Evolutionary conservation across 1,139 yeast genomes (phyloP).

Genomic region (Geotrichum phurueaensis): DNA sequence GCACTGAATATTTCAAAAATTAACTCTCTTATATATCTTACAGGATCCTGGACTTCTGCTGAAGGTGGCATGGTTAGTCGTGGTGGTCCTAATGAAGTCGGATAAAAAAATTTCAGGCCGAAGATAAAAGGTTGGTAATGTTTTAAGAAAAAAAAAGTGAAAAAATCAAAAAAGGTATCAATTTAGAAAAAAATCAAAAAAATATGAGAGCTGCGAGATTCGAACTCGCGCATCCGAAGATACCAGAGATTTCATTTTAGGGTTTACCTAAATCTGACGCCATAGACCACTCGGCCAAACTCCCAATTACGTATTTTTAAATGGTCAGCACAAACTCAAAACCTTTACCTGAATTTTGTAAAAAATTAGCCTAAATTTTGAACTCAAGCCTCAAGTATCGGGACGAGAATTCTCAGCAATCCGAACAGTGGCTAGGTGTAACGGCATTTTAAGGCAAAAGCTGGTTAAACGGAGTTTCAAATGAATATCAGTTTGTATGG

Average conservation of each 20-base stretch:
- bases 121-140: conserved; percentile 3
- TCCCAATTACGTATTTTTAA: conserved; percentile 22
- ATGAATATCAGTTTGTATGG: no score
- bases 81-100: not conserved
- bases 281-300: conserved; percentile 44
- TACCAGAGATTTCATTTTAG: conserved; percentile 36
- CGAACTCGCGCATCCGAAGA: conserved; percentile 44
- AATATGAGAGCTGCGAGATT: conserved; percentile 40
- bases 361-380: no score
- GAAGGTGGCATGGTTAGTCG: conserved; percentile 3
- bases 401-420: no score
- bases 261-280: conserved; percentile 41
- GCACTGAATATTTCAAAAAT: not conserved
- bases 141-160: not conserved
- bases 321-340: no score
- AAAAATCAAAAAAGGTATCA: not conserved
- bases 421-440: no score
- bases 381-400: no score
- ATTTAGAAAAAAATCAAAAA: conserved; percentile 4
- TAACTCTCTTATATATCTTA: not conserved
- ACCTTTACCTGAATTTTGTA: no score
- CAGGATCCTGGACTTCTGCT: conserved; percentile 15
- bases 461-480: no score
- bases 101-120: no score
- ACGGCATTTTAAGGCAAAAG: no score